Evolutionary conservation across 2,329 filamentous ascomycete species (phyloP).

Genomic region (Aureobasidium melanogenum): DNA sequence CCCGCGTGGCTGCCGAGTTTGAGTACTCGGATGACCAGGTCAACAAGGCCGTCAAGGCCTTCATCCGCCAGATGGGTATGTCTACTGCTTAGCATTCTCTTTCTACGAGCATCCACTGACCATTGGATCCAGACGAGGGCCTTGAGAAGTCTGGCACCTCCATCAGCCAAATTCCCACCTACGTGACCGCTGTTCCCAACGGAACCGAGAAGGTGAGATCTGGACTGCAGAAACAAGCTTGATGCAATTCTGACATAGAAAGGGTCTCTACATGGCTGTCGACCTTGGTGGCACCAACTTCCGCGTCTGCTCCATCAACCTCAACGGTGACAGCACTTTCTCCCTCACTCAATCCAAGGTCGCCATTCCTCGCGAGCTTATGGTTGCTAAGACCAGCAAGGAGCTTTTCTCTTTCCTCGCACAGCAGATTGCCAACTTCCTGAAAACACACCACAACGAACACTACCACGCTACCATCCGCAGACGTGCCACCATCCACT

Average conservation of each 20-base stretch:
- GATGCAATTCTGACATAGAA: background rate
- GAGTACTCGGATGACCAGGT: slow-evolving; percentile 72
- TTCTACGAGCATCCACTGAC: slow-evolving; percentile 4
- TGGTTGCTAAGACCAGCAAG: slow-evolving; percentile 76
- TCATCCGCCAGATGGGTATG: slow-evolving; percentile 73
- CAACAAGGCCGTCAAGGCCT: slow-evolving; percentile 73
- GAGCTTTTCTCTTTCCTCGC: slow-evolving; percentile 91
- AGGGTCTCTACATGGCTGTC: slow-evolving; percentile 93
- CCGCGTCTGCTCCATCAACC: slow-evolving; percentile 86
- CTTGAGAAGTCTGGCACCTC: slow-evolving; percentile 68
- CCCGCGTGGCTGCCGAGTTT: slow-evolving; percentile 74
- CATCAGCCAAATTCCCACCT: slow-evolving; percentile 93
- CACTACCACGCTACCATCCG: slow-evolving; percentile 61
- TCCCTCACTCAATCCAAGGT: slow-evolving; percentile 89
- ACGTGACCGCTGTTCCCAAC: slow-evolving; percentile 91
- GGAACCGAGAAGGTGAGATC: slow-evolving; percentile 81
- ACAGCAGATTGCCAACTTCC: slow-evolving; percentile 81
- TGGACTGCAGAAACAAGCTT: background rate
- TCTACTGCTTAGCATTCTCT: slow-evolving; percentile 17
- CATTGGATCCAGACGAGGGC: slow-evolving; percentile 59
- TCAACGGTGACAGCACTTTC: slow-evolving; percentile 93
- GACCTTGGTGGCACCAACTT: slow-evolving; percentile 99
- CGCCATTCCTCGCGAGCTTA: slow-evolving; percentile 78
- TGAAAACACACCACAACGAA: slow-evolving; percentile 78
- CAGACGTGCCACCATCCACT: slow-evolving; percentile 53